These are phyloP conservation scores for Houttuynia cordata DNA, from an alignment of 164 flowering plant genomes.

Conservation along the genomic window DNA sequence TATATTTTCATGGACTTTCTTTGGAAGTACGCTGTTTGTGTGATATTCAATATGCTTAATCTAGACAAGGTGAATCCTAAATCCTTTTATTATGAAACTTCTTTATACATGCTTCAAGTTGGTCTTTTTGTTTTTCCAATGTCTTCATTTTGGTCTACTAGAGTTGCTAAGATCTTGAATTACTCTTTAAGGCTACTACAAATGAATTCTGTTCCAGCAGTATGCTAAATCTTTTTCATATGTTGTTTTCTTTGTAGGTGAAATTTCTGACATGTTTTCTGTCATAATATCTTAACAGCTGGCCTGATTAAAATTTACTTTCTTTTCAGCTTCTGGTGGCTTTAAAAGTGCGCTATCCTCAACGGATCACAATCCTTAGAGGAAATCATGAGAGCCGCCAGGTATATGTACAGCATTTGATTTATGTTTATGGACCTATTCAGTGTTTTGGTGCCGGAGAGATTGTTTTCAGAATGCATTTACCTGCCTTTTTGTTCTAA, in stretches of 20 bases:
- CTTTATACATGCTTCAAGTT: not conserved
- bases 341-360: conserved; percentile 79
- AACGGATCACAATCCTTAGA: conserved; percentile 82
- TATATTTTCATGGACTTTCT: not conserved
- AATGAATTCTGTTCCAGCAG: no score
- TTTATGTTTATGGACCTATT: no score
- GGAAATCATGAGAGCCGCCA: conserved; percentile 99
- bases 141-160: no score
- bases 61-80: not conserved
- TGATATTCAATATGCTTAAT: not conserved
- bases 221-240: no score
- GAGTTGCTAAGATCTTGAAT: no score
- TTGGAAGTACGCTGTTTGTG: not conserved
- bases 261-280: no score
- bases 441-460: not conserved
- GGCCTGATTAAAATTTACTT: conserved; percentile 3
- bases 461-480: not conserved
- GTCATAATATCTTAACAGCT: no score
- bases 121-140: not conserved
- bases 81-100: not conserved
- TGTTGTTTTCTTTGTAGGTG: no score
- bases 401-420: conserved; percentile 25
- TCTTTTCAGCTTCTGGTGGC: conserved; percentile 76
- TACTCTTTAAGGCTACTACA: no score
- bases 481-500: not conserved